These are phyloP conservation scores for Mercurialis annua DNA, from an alignment of 345 rosid species.

Conservation along the genomic window DNA sequence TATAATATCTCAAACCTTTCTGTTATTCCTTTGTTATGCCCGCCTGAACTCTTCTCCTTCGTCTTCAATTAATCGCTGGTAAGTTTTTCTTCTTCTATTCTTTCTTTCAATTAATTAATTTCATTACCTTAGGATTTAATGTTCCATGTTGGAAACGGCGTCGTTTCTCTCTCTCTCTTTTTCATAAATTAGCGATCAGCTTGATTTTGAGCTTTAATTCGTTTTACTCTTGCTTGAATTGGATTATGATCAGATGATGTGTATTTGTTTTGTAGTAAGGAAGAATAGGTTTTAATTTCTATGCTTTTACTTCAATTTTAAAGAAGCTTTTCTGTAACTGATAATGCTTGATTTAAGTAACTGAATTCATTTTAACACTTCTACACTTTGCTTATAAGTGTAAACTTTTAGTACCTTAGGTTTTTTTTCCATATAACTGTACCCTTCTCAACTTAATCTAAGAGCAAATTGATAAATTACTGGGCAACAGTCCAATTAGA, in stretches of 20 bases:
- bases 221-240: not conserved
- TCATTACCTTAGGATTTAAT: not conserved
- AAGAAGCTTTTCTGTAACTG: constrained; percentile 14
- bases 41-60: constrained; percentile 9
- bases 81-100: constrained; percentile 14
- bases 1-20: not conserved
- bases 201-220: constrained; percentile 5
- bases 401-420: not conserved
- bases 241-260: not conserved
- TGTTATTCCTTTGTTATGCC: constrained; percentile 14
- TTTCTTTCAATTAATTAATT: not conserved
- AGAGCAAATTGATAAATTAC: no score
- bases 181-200: not conserved
- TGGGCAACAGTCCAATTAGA: no score
- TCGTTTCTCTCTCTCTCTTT: not conserved
- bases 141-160: not conserved
- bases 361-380: constrained; percentile 9
- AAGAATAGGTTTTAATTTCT: no score
- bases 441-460: no score
- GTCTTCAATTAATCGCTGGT: constrained; percentile 5
- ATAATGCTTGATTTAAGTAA: constrained; percentile 10
- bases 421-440: not conserved
- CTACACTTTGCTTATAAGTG: constrained; percentile 1
- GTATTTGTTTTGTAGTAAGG: not conserved
- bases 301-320: not conserved